Conservation (phyloP, 2,329 filamentous ascomycete species). For the Stagonosporopsis tanaceti region DNA sequence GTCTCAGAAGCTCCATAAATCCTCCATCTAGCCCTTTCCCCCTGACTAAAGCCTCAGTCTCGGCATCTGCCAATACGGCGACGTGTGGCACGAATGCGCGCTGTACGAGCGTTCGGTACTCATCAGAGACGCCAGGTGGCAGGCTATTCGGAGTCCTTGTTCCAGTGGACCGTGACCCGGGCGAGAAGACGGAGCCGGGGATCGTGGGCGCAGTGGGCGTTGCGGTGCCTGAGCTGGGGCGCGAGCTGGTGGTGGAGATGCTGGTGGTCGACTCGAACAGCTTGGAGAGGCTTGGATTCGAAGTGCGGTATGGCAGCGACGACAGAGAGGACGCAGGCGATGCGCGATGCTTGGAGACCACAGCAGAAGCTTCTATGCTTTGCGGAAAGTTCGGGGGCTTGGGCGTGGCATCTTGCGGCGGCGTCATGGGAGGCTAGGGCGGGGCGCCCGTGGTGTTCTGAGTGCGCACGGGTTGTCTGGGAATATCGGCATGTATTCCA, state of each 20-base stretch:
- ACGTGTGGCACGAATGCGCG: constrained; percentile 90
- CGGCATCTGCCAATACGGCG: constrained; percentile 83
- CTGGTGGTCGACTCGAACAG: constrained; percentile 61
- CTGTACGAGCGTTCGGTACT: constrained; percentile 72
- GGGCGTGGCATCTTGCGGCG: constrained; percentile 50
- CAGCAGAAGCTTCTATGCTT: constrained; percentile 62
- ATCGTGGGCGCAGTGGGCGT: constrained; percentile 51
- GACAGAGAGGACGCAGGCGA: constrained; percentile 68
- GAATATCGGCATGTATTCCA: constrained; percentile 45
- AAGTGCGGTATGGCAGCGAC: constrained; percentile 62
- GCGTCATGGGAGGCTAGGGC: constrained; percentile 52
- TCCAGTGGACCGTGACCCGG: constrained; percentile 48
- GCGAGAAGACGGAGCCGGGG: constrained; percentile 55
- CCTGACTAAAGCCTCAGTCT: constrained; percentile 80
- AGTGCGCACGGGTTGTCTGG: constrained; percentile 39
- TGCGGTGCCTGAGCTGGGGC: constrained; percentile 53
- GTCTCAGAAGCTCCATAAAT: constrained; percentile 83
- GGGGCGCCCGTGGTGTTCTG: constrained; percentile 44
- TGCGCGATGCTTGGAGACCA: constrained; percentile 66
- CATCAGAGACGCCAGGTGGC: constrained; percentile 58
- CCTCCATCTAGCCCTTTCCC: constrained; percentile 87
- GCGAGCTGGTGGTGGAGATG: constrained; percentile 47
- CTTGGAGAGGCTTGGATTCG: constrained; percentile 61
- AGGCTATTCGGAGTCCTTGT: constrained; percentile 49
- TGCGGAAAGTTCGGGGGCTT: constrained; percentile 55